Evolutionary conservation across 345 rosid species (phyloP).

Genomic region (Cardamine occulta): DNA sequence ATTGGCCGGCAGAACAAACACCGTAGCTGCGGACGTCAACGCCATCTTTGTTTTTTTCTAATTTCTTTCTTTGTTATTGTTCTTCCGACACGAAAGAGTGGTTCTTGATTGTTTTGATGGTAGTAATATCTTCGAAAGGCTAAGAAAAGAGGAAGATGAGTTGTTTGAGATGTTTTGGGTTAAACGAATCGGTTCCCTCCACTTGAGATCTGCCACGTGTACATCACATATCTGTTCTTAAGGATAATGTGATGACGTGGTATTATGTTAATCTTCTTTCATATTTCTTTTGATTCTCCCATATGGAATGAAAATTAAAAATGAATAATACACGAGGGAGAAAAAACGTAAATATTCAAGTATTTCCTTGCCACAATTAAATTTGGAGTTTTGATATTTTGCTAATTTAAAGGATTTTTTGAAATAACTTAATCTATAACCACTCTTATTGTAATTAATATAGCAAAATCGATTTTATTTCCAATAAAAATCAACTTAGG

Average conservation of each 20-base stretch:
- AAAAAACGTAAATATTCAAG: neutral
- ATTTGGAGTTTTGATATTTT: neutral
- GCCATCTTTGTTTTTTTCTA: slow-evolving; percentile 15
- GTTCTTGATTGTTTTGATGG: slow-evolving; percentile 25
- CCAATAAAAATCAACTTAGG: neutral
- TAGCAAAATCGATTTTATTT: neutral
- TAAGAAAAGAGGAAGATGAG: slow-evolving; percentile 28
- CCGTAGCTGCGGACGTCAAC: slow-evolving; percentile 76
- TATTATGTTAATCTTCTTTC: neutral
- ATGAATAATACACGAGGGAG: neutral
- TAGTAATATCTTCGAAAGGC: slow-evolving; percentile 28
- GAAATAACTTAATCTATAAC: neutral
- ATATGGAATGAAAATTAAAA: neutral
- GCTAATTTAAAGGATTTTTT: neutral
- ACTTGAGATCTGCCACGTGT: slow-evolving; percentile 62
- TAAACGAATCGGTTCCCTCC: slow-evolving; percentile 58
- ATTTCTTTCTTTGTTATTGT: neutral
- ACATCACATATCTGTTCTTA: slow-evolving; percentile 52
- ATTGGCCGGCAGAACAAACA: slow-evolving; percentile 56
- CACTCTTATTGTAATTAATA: neutral
- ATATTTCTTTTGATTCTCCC: neutral
- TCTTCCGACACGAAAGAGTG: slow-evolving; percentile 20
- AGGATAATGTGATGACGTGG: slow-evolving; percentile 46
- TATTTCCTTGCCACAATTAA: neutral
- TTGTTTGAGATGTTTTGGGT: slow-evolving; percentile 38